Base-by-base conservation (phyloP, 2,329 filamentous ascomycete genomes). In the Alternaria triticina region DNA sequence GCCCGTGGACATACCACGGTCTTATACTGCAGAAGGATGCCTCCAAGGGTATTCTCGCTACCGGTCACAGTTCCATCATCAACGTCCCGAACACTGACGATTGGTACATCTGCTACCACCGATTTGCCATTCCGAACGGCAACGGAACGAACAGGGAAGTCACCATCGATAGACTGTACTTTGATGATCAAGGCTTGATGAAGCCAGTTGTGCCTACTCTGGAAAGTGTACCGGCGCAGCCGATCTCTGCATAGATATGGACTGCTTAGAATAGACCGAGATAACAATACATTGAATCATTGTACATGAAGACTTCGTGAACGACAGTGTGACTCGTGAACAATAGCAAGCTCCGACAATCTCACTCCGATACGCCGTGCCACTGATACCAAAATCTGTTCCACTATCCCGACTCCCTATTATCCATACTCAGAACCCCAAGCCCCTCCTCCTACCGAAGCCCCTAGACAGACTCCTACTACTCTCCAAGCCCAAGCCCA, bases 21-120 rank as follows among this genome's bases (percentile, higher is more conserved):
- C 45, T 76, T 1, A 64, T 76, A 4, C 52, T 76, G 12, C 67
- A 74, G 59, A 76, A 75, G 36, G 65, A 75, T 56, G 60, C 47
- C 2, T 17, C 47, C 1, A 64, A 68, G 57, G 74, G 72, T 0
- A 76, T 76, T 10, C 20, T 76, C 6, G 74, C 50, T 2, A 73
- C 74, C 1, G 74, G 73, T 1, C 74, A 76, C 45, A 74, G 55
- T 44, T 69, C 65, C 12, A 71, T 76, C 45, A 59, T 76, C n/a
- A 70, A 75, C 27, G 70, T 76, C 0, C 74, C 74, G 1, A 66
- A 66, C 0, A 74, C 74, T 2, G 73, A 74, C 43, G 70, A 76
- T 28, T 76, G 74, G 72, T 75, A 76, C 27, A 75, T 76, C 54
- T 70, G 69, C 6, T 76, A 76, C 46, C 73, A 76, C 43, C 71